These are phyloP conservation scores for Yamadazyma sp. DNA, from an alignment of 1,139 yeast genomes.

Conservation along the genomic window DNA sequence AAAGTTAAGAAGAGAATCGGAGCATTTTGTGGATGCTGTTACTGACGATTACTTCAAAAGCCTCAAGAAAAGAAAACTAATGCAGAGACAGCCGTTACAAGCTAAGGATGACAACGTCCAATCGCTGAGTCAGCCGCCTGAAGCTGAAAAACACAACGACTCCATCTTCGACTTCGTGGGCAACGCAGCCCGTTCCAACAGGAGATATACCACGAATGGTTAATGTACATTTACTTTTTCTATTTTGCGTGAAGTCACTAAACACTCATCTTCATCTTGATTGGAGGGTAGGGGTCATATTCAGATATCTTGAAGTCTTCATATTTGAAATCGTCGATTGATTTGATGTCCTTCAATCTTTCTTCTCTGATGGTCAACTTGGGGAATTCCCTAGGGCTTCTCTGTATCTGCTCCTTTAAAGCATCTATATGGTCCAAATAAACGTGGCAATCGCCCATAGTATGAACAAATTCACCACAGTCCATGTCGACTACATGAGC, in stretches of 20 bases:
- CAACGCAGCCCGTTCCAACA: constrained; percentile 4
- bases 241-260: not conserved
- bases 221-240: constrained; percentile 4
- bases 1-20: constrained; percentile 72
- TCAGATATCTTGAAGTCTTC: constrained; percentile 83
- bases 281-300: constrained; percentile 79
- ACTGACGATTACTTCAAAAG: constrained; percentile 21
- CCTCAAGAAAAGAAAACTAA: constrained; percentile 4
- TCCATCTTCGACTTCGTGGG: constrained; percentile 8
- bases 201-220: constrained; percentile 10
- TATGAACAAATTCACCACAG: constrained; percentile 92
- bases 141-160: not conserved
- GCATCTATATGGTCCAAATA: constrained; percentile 93
- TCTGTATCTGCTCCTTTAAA: constrained; percentile 68
- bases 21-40: constrained; percentile 58
- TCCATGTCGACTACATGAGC: constrained; percentile 94
- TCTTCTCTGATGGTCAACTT: constrained; percentile 67
- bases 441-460: constrained; percentile 96
- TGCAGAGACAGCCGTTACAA: constrained; percentile 6
- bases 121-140: not conserved
- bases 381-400: constrained; percentile 82
- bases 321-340: constrained; percentile 82
- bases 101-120: constrained; percentile 1
- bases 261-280: constrained; percentile 83
- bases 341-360: constrained; percentile 42